A percentile compares a stretch with the other conserved stretches of the same genome.
Evolutionary conservation across 139 green algal genomes (phyloP).

Genomic region (Coelastrella sp.): DNA sequence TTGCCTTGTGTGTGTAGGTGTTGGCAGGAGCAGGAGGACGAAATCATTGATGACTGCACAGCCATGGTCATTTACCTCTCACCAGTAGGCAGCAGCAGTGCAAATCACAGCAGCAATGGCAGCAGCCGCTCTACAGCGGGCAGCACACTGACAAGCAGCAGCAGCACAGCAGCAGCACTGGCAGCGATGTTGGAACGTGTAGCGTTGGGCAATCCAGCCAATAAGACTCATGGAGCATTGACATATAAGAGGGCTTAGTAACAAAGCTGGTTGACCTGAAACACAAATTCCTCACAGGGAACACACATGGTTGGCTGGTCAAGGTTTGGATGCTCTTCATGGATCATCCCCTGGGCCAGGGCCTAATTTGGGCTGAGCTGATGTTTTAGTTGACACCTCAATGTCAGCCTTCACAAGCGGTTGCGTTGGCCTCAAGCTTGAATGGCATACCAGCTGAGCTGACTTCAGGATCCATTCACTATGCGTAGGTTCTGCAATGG

Average conservation of each 20-base stretch:
- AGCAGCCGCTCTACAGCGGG: neutral
- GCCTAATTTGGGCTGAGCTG: too few species aligned
- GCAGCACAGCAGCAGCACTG: neutral
- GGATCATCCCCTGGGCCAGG: too few species aligned
- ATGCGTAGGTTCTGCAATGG: too few species aligned
- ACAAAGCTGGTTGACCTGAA: too few species aligned
- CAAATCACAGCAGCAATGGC: neutral
- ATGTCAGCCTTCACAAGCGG: too few species aligned
- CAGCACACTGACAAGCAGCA: neutral
- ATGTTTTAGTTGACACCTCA: too few species aligned
- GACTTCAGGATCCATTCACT: too few species aligned
- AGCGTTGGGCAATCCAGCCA: neutral
- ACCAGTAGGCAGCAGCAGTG: neutral
- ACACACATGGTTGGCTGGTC: neutral
- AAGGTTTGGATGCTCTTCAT: neutral
- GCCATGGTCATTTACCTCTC: constrained; percentile 49
- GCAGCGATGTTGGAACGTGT: neutral
- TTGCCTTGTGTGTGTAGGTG: neutral
- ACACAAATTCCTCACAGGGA: too few species aligned
- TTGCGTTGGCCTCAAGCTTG: too few species aligned
- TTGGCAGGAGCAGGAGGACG: constrained; percentile 58
- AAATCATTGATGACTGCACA: constrained; percentile 64
- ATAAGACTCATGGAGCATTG: neutral
- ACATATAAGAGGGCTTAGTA: neutral
- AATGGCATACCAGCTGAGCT: too few species aligned